Evolutionary conservation across 768 basidiomycete genomes (phyloP).

Genomic region (Russula emetica): DNA sequence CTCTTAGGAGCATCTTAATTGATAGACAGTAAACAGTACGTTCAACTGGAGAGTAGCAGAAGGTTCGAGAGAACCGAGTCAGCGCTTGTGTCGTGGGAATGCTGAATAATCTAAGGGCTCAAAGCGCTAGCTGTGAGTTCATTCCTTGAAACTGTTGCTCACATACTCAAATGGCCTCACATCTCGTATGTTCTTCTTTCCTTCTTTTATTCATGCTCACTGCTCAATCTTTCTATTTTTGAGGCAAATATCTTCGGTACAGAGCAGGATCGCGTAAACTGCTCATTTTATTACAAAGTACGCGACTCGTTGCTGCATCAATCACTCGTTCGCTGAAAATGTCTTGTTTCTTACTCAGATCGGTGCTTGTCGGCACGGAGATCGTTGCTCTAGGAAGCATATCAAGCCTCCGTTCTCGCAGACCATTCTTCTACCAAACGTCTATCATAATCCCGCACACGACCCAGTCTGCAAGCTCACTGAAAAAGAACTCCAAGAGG

Average conservation of each 20-base stretch:
- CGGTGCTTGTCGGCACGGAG: constrained; percentile 97
- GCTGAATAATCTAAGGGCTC: constrained; percentile 12
- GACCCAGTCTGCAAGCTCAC: constrained; percentile 85
- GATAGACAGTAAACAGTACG: too few relatives aligned
- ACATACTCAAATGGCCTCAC: constrained; percentile 53
- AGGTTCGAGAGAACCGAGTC: not conserved
- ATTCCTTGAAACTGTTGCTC: not conserved
- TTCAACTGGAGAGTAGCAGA: too few relatives aligned
- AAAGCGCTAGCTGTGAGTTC: not conserved
- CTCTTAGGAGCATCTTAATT: too few relatives aligned
- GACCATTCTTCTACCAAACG: constrained; percentile 93
- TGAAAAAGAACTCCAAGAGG: constrained; percentile 85
- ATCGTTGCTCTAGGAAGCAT: constrained; percentile 97
- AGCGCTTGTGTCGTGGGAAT: constrained; percentile 10
- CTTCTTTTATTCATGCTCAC: not conserved
- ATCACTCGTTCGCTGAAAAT: constrained; percentile 8
- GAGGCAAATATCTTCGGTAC: constrained; percentile 96
- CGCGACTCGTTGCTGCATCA: constrained; percentile 28
- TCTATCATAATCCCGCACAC: constrained; percentile 97
- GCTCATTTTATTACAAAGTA: constrained; percentile 98
- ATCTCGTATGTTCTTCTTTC: constrained; percentile 53
- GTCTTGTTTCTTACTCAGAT: constrained; percentile 51
- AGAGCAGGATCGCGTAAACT: constrained; percentile 94
- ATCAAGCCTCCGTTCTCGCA: constrained; percentile 97
- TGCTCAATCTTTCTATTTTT: not conserved